phyloP scores from a whole-genome alignment of 208 protist genomes.

The Crithidia expoeki region DNA sequence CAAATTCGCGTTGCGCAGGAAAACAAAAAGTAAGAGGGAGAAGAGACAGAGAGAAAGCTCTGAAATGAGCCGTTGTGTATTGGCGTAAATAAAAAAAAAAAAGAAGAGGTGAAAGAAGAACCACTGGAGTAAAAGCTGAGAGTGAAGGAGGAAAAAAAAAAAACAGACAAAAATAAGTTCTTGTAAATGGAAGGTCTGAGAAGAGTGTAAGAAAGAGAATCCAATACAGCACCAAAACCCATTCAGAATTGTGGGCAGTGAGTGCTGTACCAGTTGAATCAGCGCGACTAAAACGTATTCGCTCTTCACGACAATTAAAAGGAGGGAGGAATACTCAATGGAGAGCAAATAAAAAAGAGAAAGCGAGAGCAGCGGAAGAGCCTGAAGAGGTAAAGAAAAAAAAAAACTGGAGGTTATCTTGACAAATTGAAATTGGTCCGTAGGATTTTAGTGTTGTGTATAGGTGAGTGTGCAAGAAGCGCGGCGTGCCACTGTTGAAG shows the following conservation, averaged over 20 bases:
- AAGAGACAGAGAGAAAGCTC: conserved; percentile 9
- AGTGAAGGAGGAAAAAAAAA: neutral
- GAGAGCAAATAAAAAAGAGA: too few species aligned
- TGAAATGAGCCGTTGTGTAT: too few species aligned
- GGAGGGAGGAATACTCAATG: too few species aligned
- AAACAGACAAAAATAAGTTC: too few species aligned
- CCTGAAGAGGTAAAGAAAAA: neutral
- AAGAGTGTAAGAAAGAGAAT: neutral
- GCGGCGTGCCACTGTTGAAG: neutral
- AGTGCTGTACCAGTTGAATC: neutral
- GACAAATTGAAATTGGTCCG: too few species aligned
- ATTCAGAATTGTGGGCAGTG: neutral
- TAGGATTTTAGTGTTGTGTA: too few species aligned
- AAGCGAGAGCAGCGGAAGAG: too few species aligned
- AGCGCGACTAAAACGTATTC: too few species aligned
- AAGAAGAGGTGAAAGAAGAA: conserved; percentile 1
- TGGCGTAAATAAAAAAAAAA: conserved; percentile 21
- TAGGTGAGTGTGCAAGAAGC: neutral
- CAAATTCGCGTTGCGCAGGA: neutral
- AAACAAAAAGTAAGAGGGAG: neutral
- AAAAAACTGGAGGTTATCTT: too few species aligned
- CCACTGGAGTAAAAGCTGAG: neutral
- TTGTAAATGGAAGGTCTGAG: neutral
- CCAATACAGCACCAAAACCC: neutral
- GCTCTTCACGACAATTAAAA: too few species aligned